These are phyloP conservation scores for Emergomyces pasteurianus DNA, from an alignment of 2,329 filamentous ascomycete species.

Conservation along the genomic window DNA sequence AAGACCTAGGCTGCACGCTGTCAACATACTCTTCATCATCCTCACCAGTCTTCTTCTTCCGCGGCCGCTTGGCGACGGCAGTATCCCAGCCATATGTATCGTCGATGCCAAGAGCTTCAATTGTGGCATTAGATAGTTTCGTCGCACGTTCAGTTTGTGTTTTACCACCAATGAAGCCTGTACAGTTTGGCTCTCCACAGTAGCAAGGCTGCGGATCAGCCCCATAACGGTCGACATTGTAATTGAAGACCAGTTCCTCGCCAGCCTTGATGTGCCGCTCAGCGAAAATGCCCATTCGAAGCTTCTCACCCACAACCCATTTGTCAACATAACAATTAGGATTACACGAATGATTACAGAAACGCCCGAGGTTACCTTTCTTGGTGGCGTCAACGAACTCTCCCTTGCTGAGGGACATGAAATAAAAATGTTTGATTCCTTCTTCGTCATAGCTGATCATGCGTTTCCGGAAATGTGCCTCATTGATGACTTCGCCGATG, in stretches of 20 bases:
- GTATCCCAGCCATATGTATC: slow-evolving; percentile 88
- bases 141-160: slow-evolving; percentile 93
- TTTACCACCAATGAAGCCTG: slow-evolving; percentile 92
- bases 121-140: slow-evolving; percentile 76
- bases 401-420: slow-evolving; percentile 94
- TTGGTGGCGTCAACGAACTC: slow-evolving; percentile 98
- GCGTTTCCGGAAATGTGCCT: slow-evolving; percentile 73
- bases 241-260: slow-evolving; percentile 97
- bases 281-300: slow-evolving; percentile 98
- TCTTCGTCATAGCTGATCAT: slow-evolving; percentile 92
- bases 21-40: slow-evolving; percentile 95
- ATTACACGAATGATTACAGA: slow-evolving; percentile 98
- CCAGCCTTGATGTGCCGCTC: slow-evolving; percentile 72
- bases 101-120: slow-evolving; percentile 92
- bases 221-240: slow-evolving; percentile 97
- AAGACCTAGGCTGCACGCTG: slow-evolving; percentile 64
- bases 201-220: slow-evolving; percentile 96
- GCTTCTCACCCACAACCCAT: slow-evolving; percentile 93
- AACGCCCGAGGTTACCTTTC: slow-evolving; percentile 87
- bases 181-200: slow-evolving; percentile 87
- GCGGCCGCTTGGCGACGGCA: slow-evolving; percentile 73
- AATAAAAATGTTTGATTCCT: slow-evolving; percentile 98
- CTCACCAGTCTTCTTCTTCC: slow-evolving; percentile 83
- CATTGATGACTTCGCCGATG: slow-evolving; percentile 95
- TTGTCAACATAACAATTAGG: slow-evolving; percentile 99